Conservation (phyloP, 2,329 filamentous ascomycete genomes). For the Parascedosporium putredinis region DNA sequence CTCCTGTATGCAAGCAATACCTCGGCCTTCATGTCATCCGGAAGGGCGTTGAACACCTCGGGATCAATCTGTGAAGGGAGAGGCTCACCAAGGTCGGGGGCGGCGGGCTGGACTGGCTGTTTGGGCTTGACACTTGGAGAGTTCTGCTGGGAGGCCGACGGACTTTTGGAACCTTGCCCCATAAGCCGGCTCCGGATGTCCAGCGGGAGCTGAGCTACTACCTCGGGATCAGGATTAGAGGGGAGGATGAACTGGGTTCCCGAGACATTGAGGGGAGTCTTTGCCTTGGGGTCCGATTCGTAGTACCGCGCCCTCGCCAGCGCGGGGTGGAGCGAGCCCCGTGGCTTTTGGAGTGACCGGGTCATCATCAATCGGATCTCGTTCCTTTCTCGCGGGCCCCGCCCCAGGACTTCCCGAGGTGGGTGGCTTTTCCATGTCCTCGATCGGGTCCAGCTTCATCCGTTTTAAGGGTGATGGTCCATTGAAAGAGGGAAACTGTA, state of each 20-base stretch:
- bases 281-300: conserved; percentile 42
- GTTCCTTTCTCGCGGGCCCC: conserved; percentile 11
- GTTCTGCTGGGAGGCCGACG: conserved; percentile 17
- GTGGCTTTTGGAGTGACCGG: conserved; percentile 39
- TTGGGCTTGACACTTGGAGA: conserved; percentile 19
- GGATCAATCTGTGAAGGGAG: conserved; percentile 76
- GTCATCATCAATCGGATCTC: conserved; percentile 46
- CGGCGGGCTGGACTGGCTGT: conserved; percentile 18
- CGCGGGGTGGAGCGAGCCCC: conserved; percentile 19
- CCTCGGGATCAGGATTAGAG: conserved; percentile 67
- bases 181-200: conserved; percentile 73
- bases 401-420: not conserved
- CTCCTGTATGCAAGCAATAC: conserved; percentile 61
- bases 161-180: conserved; percentile 33
- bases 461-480: conserved; percentile 15
- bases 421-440: conserved; percentile 23
- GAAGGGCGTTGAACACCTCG: conserved; percentile 72
- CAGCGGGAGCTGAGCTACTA: conserved; percentile 70
- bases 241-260: conserved; percentile 93
- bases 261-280: conserved; percentile 62
- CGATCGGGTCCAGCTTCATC: conserved; percentile 28
- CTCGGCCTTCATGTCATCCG: conserved; percentile 77
- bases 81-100: conserved; percentile 29
- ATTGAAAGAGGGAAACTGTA: conserved; percentile 54
- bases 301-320: conserved; percentile 36